phyloP scores from a whole-genome alignment of 805 yeast species.

The Ogataea pilisensis region DNA sequence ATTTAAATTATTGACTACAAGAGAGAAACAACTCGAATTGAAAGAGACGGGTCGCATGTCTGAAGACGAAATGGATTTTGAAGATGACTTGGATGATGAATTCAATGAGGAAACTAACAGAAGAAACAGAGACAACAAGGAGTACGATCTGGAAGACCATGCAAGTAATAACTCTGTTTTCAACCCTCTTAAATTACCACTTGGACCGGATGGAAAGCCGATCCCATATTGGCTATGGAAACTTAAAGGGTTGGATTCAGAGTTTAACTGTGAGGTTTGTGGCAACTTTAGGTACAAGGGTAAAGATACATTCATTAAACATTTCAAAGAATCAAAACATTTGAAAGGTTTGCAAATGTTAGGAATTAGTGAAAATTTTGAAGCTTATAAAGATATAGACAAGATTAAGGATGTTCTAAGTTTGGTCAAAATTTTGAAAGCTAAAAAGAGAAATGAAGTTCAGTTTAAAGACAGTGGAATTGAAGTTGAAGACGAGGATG shows the following conservation, averaged over 20 bases:
- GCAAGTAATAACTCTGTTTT: constrained; percentile 31
- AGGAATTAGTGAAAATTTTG: constrained; percentile 54
- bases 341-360: constrained; percentile 66
- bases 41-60: constrained; percentile 33
- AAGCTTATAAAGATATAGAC: constrained; percentile 58
- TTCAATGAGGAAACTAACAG: too few species aligned
- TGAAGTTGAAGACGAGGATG: constrained; percentile 90
- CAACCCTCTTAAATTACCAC: constrained; percentile 59
- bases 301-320: constrained; percentile 63
- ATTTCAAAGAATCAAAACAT: constrained; percentile 72
- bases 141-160: too few species aligned
- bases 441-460: constrained; percentile 34
- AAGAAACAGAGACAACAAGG: too few species aligned
- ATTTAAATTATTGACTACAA: constrained; percentile 59
- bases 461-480: constrained; percentile 49
- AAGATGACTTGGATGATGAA: constrained; percentile 19
- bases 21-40: constrained; percentile 59
- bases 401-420: constrained; percentile 62
- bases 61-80: constrained; percentile 28
- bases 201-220: constrained; percentile 87
- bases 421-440: constrained; percentile 47
- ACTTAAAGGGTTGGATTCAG: constrained; percentile 75
- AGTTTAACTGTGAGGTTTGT: constrained; percentile 80
- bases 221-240: constrained; percentile 93
- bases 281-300: constrained; percentile 74